Conservation (phyloP, 768 basidiomycete species). For the Boletus huronensis region DNA sequence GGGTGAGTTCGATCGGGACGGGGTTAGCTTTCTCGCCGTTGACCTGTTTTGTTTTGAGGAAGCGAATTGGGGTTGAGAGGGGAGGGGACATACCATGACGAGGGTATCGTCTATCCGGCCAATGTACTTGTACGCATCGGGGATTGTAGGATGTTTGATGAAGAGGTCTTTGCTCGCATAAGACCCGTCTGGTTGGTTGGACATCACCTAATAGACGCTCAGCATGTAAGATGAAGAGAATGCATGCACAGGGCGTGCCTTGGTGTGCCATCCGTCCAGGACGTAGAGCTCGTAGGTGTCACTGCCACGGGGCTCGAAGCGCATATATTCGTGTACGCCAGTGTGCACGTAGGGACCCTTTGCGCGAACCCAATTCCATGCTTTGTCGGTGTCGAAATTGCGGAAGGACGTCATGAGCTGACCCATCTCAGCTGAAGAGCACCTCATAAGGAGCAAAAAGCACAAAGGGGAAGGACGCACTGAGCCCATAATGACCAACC, state of each 20-base stretch:
- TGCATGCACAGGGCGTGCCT: conserved; percentile 32
- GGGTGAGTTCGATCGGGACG: conserved; percentile 49
- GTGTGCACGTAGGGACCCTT: conserved; percentile 21
- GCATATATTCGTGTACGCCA: conserved; percentile 33
- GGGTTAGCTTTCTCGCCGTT: conserved; percentile 57
- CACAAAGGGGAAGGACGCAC: conserved; percentile 27
- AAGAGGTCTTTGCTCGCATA: conserved; percentile 58
- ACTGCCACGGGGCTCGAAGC: conserved; percentile 41
- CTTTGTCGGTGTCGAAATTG: conserved; percentile 48
- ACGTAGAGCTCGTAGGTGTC: conserved; percentile 47
- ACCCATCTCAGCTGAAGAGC: conserved; percentile 30
- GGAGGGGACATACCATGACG: conserved; percentile 28
- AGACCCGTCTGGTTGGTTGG: conserved; percentile 48
- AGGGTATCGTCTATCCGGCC: conserved; percentile 56
- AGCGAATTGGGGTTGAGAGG: background rate
- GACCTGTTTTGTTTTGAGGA: conserved; percentile 28
- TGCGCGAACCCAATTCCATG: conserved; percentile 52
- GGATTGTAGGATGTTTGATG: conserved; percentile 42
- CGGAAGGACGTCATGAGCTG: conserved; percentile 46
- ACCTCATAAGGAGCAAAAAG: background rate
- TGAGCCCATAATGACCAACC: conserved; percentile 47
- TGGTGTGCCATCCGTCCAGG: conserved; percentile 49
- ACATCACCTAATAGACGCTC: conserved; percentile 19
- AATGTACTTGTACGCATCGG: conserved; percentile 43
- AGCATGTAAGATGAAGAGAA: background rate